Evolutionary conservation across 495 filamentous ascomycete species (phyloP).

Genomic region (Penicillium bialowiezense): DNA sequence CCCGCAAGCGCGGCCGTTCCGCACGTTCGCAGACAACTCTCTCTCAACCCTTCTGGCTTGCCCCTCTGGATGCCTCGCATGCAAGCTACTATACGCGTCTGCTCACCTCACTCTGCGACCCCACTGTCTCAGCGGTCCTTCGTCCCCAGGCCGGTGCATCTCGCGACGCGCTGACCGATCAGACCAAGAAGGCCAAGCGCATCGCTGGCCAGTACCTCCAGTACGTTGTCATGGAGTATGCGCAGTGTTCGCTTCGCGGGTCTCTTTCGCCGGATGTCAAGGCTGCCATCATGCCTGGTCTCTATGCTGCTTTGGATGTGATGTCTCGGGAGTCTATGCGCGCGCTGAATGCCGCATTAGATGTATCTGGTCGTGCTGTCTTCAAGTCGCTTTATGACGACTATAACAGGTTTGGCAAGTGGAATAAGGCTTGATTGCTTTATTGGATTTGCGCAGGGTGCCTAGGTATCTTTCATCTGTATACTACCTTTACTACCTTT

Average conservation of each 20-base stretch:
- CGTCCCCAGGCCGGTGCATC: constrained; percentile 36
- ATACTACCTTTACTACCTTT: constrained; percentile 17
- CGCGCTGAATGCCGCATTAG: constrained; percentile 66
- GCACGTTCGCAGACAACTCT: constrained; percentile 17
- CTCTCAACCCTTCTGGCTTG: constrained; percentile 46
- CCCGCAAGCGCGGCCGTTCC: constrained; percentile 46
- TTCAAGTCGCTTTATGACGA: constrained; percentile 71
- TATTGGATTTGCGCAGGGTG: constrained; percentile 8
- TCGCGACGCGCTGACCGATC: constrained; percentile 61
- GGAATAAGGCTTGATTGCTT: constrained; percentile 54
- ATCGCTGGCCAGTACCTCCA: constrained; percentile 74
- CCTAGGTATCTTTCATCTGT: constrained; percentile 11
- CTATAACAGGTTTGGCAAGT: constrained; percentile 67
- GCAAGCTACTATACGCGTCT: constrained; percentile 66
- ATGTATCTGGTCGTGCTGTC: constrained; percentile 63
- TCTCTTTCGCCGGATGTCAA: constrained; percentile 58
- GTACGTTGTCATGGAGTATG: constrained; percentile 68
- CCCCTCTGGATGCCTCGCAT: constrained; percentile 45
- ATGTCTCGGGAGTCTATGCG: constrained; percentile 62
- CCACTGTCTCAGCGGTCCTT: constrained; percentile 68
- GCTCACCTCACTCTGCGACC: constrained; percentile 74
- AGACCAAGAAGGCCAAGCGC: constrained; percentile 70
- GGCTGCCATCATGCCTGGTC: constrained; percentile 65
- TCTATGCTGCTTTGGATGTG: constrained; percentile 69
- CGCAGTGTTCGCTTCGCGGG: constrained; percentile 59